Evolutionary conservation across 192 early-diverging fungal genomes (phyloP).

Genomic region (Lunasporangiospora selenospora): DNA sequence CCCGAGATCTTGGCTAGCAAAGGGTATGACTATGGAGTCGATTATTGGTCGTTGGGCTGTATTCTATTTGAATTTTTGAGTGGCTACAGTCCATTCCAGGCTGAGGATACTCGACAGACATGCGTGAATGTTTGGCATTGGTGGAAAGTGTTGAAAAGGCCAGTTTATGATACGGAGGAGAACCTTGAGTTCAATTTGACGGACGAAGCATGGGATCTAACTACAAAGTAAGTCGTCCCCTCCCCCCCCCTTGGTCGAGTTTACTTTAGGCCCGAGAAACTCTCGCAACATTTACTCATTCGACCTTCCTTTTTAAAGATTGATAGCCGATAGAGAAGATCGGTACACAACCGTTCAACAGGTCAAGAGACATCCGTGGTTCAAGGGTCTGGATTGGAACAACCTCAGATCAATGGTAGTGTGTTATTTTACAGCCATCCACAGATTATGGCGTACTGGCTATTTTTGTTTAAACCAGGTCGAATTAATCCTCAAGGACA

Average conservation of each 20-base stretch:
- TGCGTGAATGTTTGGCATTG: conserved; percentile 91
- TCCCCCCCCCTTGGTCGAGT: no score
- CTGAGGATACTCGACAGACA: conserved; percentile 69
- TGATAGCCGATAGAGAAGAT: conserved; percentile 59
- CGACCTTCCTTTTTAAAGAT: conserved; percentile 13
- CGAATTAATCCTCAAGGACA: conserved; percentile 61
- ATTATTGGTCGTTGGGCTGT: conserved; percentile 85
- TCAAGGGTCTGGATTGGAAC: conserved; percentile 43
- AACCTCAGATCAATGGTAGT: conserved; percentile 54
- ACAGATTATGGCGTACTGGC: no score
- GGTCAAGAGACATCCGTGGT: conserved; percentile 31
- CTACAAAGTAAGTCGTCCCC: conserved; percentile 49
- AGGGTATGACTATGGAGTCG: conserved; percentile 74
- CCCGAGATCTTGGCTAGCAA: conserved; percentile 77
- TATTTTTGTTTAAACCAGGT: no score
- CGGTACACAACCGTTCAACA: conserved; percentile 53
- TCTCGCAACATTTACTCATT: neutral
- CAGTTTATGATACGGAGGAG: conserved; percentile 78
- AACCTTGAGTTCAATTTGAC: conserved; percentile 76
- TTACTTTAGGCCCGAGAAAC: no score
- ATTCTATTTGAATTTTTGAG: conserved; percentile 76
- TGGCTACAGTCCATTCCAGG: conserved; percentile 78
- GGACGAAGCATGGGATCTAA: conserved; percentile 80
- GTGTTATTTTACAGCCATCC: conserved; percentile 74
- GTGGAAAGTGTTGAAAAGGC: conserved; percentile 76